A percentile compares a stretch with the other conserved stretches of the same genome.
Conservation (phyloP, 2,329 filamentous ascomycete species). For the Dothistroma septosporum region DNA sequence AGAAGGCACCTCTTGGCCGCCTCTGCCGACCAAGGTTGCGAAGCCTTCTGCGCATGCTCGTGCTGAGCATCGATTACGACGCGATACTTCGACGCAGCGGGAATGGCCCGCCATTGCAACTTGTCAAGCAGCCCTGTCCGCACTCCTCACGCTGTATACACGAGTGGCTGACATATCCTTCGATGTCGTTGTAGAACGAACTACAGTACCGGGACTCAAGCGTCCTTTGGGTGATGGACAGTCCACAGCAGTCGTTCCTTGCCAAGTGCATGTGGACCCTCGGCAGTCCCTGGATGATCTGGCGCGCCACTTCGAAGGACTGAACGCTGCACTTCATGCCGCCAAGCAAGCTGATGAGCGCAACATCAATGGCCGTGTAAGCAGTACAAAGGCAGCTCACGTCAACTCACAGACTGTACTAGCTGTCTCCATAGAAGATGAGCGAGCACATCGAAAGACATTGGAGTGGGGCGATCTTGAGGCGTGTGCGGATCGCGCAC, state of each 20-base stretch:
- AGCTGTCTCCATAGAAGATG: conserved; percentile 2
- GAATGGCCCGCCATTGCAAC: background rate
- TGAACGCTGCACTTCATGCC: background rate
- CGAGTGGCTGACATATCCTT: background rate
- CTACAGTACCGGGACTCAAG: too few species aligned
- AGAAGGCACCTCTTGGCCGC: background rate
- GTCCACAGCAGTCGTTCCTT: background rate
- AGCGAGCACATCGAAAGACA: background rate
- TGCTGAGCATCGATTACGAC: background rate
- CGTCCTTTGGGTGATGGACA: background rate
- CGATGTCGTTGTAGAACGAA: background rate
- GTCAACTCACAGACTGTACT: conserved; percentile 4
- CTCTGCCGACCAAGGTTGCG: background rate
- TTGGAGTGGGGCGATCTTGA: background rate
- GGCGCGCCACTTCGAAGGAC: background rate
- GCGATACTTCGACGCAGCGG: background rate
- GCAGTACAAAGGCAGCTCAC: background rate
- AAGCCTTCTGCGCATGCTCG: conserved; percentile 1
- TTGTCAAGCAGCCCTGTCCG: conserved; percentile 5
- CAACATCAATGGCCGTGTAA: background rate
- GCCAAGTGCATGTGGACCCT: conserved; percentile 2
- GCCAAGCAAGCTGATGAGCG: background rate
- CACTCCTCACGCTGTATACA: conserved; percentile 4
- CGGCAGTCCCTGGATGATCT: background rate
- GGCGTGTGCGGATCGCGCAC: conserved; percentile 4